Evolutionary conservation across 345 rosid genomes (phyloP).

Genomic region (Hibiscus mutabilis): DNA sequence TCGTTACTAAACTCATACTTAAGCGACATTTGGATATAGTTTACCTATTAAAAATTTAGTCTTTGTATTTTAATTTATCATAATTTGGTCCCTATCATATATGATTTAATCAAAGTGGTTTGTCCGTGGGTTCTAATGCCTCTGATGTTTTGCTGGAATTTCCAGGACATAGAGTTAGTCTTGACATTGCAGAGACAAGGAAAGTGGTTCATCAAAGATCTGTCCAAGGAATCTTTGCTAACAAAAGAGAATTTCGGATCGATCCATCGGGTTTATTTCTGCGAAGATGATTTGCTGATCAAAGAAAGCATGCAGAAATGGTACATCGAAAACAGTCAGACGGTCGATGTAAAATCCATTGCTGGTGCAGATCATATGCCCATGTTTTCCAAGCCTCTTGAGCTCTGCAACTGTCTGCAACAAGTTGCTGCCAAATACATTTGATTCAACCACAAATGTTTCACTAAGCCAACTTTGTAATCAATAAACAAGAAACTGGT

Average conservation of each 20-base stretch:
- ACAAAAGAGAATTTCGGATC: slow-evolving; percentile 18
- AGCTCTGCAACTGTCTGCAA: slow-evolving; percentile 6
- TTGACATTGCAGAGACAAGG: slow-evolving; percentile 4
- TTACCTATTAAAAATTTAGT: no score
- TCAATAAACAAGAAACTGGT: no score
- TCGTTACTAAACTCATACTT: no score
- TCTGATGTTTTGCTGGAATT: no score
- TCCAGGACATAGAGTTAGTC: slow-evolving; percentile 12
- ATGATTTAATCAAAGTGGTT: no score
- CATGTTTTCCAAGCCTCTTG: slow-evolving; percentile 13
- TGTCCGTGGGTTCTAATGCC: no score
- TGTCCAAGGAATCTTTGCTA: slow-evolving; percentile 1
- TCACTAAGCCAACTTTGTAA: not conserved
- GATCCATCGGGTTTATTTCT: not conserved
- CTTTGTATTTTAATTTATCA: no score
- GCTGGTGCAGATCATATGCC: slow-evolving; percentile 15
- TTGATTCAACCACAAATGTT: not conserved
- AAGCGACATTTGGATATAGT: no score
- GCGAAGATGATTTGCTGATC: slow-evolving; percentile 2
- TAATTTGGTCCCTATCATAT: no score
- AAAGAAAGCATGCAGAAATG: slow-evolving; percentile 10
- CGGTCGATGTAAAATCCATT: slow-evolving; percentile 1
- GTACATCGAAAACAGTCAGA: slow-evolving; percentile 11
- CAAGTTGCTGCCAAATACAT: slow-evolving; percentile 11
- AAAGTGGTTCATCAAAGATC: not conserved